Conservation (phyloP, 257 asterid species). For the Perilla frutescens region DNA sequence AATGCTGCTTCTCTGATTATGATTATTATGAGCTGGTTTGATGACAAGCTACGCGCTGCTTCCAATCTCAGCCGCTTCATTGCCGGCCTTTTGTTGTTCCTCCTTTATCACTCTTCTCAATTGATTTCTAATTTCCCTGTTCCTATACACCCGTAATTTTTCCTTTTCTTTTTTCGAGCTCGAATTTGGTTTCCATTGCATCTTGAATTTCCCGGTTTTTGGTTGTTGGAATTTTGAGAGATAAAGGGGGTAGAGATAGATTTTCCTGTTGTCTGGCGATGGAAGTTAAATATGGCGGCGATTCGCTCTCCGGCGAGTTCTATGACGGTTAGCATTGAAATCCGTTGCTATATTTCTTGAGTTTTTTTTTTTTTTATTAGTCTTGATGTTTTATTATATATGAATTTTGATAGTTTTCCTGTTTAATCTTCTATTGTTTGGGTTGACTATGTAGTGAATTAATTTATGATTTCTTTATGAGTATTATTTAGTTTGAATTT, state of each 20-base stretch:
- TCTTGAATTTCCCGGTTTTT: conserved; percentile 23
- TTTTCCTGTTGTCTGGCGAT: conserved; percentile 39
- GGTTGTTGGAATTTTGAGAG: conserved; percentile 24
- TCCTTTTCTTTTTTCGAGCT: conserved; percentile 8
- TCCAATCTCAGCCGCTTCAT: conserved; percentile 87
- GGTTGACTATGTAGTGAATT: neutral
- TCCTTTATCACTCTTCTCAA: conserved; percentile 79
- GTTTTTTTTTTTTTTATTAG: neutral
- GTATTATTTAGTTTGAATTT: neutral
- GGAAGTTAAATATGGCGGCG: conserved; percentile 61
- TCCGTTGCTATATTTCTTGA: neutral
- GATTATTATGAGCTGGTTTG: conserved; percentile 84
- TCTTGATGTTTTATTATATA: conserved; percentile 21
- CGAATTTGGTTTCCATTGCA: conserved; percentile 31
- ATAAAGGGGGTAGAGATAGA: conserved; percentile 1
- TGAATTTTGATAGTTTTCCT: conserved; percentile 12
- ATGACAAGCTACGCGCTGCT: conserved; percentile 71
- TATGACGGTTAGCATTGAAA: conserved; percentile 56
- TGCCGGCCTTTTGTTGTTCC: conserved; percentile 89
- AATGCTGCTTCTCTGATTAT: conserved; percentile 47
- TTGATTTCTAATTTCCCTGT: conserved; percentile 91
- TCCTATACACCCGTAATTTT: conserved; percentile 86
- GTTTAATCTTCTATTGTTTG: neutral
- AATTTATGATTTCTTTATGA: neutral
- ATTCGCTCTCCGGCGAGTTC: conserved; percentile 45